These are phyloP conservation scores for Termitomyces sp. DNA, from an alignment of 768 basidiomycete species.

Conservation along the genomic window DNA sequence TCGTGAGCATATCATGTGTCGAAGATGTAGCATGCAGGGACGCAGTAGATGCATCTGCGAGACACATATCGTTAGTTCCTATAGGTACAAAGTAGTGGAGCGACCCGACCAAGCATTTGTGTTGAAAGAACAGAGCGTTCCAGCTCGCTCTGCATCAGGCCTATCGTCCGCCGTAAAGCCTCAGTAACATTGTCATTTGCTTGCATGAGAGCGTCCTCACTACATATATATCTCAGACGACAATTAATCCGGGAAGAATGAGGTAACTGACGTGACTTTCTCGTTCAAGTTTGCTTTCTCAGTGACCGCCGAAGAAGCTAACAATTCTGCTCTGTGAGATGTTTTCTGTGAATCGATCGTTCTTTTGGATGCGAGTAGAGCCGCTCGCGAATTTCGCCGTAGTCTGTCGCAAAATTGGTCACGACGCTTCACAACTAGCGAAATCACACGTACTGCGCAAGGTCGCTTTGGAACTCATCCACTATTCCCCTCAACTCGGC, in stretches of 20 bases:
- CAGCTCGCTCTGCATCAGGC: conserved; percentile 87
- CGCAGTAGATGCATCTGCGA: conserved; percentile 69
- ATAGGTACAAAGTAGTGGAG: not conserved
- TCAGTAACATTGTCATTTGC: conserved; percentile 89
- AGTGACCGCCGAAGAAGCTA: conserved; percentile 44
- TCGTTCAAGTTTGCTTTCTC: conserved; percentile 47
- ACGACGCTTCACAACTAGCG: not conserved
- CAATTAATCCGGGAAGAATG: not conserved
- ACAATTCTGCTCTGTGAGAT: conserved; percentile 66
- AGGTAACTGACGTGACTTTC: conserved; percentile 52
- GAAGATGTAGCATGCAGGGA: conserved; percentile 70
- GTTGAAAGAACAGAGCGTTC: conserved; percentile 81
- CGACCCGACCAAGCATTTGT: conserved; percentile 71
- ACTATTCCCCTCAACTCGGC: conserved; percentile 45
- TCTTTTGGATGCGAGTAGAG: conserved; percentile 69
- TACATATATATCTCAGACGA: conserved; percentile 18
- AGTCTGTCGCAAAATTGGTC: conserved; percentile 32
- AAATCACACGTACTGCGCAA: conserved; percentile 42
- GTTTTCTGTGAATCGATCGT: conserved; percentile 56
- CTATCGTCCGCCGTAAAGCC: conserved; percentile 77
- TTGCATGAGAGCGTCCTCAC: conserved; percentile 84
- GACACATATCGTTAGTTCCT: not conserved
- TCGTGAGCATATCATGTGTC: conserved; percentile 71
- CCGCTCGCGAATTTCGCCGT: conserved; percentile 58
- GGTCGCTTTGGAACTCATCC: conserved; percentile 37